Conservation (phyloP, 2,329 filamentous ascomycete genomes). For the Fusarium miscanthi region DNA sequence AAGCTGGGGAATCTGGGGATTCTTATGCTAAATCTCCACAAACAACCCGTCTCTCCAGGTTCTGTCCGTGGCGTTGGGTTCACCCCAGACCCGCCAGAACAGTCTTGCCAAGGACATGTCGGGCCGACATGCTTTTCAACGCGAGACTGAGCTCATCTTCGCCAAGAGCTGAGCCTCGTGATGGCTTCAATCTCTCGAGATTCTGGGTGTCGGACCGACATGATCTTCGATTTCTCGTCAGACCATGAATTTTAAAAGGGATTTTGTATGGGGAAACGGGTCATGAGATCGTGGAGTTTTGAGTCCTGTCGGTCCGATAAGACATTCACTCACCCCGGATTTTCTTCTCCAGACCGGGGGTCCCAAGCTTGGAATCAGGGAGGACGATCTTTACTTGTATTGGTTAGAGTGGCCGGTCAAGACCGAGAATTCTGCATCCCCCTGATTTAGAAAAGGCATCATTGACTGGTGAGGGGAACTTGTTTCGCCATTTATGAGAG, state of each 20-base stretch:
- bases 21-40: conserved; percentile 23
- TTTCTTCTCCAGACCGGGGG: not conserved
- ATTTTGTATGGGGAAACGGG: not conserved
- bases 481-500: not conserved
- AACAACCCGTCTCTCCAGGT: conserved; percentile 9
- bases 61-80: not conserved
- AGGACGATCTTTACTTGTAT: not conserved
- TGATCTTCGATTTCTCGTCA: conserved; percentile 1
- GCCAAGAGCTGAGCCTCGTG: conserved; percentile 17
- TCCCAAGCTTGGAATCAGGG: not conserved
- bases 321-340: not conserved
- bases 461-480: not conserved
- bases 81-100: not conserved
- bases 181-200: conserved; percentile 2
- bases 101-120: not conserved
- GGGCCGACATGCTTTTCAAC: not conserved
- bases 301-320: not conserved
- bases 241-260: not conserved
- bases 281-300: not conserved
- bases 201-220: not conserved
- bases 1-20: conserved; percentile 23
- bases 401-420: not conserved
- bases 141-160: not conserved
- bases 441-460: not conserved
- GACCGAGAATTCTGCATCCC: not conserved